Evolutionary conservation across 805 yeast genomes (phyloP).

Genomic region (Candida mattraensis): DNA sequence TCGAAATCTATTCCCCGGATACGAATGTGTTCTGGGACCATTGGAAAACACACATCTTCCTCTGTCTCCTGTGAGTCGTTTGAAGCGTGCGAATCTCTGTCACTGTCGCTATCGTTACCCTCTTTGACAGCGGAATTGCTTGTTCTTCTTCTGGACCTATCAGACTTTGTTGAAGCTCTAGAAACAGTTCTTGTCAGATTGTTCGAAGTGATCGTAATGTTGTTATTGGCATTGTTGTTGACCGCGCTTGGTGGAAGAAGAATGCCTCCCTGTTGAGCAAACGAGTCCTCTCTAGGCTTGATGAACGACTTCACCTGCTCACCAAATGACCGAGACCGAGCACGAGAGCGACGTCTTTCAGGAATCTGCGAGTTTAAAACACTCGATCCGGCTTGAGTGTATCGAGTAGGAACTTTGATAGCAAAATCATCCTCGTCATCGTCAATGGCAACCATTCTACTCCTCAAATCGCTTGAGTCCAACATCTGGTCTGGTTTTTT

Average conservation of each 20-base stretch:
- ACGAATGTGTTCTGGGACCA: conserved; percentile 64
- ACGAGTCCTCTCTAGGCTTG: conserved; percentile 33
- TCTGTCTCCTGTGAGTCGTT: conserved; percentile 88
- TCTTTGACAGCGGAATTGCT: conserved; percentile 16
- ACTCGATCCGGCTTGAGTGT: conserved; percentile 3
- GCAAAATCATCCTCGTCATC: conserved; percentile 32
- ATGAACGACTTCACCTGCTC: conserved; percentile 42
- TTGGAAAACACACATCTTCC: conserved; percentile 96
- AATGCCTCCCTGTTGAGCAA: conserved; percentile 35
- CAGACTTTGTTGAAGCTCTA: conserved; percentile 32
- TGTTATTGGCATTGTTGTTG: conserved; percentile 10
- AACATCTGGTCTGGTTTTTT: conserved; percentile 22
- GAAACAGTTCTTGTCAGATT: conserved; percentile 30
- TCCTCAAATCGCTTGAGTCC: conserved; percentile 32
- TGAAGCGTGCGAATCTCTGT: conserved; percentile 70
- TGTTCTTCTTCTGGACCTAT: conserved; percentile 23
- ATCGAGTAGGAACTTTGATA: conserved; percentile 24
- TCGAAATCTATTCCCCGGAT: conserved; percentile 83
- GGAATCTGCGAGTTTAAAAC: conserved; percentile 7
- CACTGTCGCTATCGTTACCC: conserved; percentile 49
- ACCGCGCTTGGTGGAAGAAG: conserved; percentile 20
- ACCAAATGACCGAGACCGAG: conserved; percentile 41
- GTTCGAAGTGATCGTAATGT: conserved; percentile 20
- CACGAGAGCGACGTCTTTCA: conserved; percentile 20
- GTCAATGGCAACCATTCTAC: conserved; percentile 29